Conservation (phyloP, 179 eudicot species). For the Dionaea muscipula region DNA sequence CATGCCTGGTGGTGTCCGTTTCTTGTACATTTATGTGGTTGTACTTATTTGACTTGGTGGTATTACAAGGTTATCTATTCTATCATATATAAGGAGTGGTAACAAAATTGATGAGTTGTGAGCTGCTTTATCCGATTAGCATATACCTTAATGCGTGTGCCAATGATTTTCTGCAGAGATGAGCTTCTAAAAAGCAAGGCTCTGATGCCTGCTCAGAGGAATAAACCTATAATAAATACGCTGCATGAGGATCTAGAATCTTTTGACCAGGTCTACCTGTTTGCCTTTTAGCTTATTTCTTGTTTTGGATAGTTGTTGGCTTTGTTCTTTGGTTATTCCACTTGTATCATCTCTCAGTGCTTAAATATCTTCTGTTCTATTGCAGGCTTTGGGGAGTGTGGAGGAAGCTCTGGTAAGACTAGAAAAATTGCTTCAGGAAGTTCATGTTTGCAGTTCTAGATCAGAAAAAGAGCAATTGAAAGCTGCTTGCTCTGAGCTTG, state of each 20-base stretch:
- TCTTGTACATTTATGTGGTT: too few species aligned
- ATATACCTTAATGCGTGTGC: neutral
- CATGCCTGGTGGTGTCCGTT: too few species aligned
- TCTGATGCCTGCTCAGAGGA: constrained; percentile 24
- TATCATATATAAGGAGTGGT: too few species aligned
- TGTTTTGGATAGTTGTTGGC: neutral
- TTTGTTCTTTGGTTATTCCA: neutral
- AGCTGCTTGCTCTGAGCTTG: constrained; percentile 99
- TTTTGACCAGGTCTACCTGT: constrained; percentile 47
- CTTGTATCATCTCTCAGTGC: neutral
- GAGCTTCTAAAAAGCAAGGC: constrained; percentile 22
- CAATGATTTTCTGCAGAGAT: constrained; percentile 22
- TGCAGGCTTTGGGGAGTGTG: constrained; percentile 82
- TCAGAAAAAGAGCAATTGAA: constrained; percentile 86
- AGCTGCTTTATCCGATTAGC: too few species aligned
- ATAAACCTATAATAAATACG: constrained; percentile 17
- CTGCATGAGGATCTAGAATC: constrained; percentile 37
- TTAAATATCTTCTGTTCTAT: neutral
- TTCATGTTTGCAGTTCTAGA: constrained; percentile 78
- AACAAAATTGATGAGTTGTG: too few species aligned
- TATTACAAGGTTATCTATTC: too few species aligned
- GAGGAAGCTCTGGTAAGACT: constrained; percentile 77
- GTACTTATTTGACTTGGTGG: too few species aligned
- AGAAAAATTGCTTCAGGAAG: constrained; percentile 82
- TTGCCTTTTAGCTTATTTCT: neutral